Percentiles rank a stretch among this genome's conserved stretches.
phyloP scores from a whole-genome alignment of 129 eudicot species.

The Ambrosia trifida region DNA sequence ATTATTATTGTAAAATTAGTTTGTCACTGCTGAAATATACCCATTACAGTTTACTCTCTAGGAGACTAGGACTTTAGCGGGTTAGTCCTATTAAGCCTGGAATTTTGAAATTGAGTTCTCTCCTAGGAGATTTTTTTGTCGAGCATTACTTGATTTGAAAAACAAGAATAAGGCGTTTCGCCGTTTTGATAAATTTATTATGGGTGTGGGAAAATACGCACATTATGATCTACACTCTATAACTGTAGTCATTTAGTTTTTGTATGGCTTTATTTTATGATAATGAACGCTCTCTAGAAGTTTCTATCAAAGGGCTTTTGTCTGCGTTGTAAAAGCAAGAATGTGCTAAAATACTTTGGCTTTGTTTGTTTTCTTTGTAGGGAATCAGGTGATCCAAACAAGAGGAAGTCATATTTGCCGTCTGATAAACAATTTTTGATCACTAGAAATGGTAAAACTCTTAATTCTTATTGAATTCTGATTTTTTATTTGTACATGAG shows the following conservation, averaged over 20 bases:
- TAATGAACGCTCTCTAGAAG: no score
- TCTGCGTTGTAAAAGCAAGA: no score
- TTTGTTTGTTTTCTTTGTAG: constrained; percentile 28
- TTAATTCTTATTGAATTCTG: neutral
- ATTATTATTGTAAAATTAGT: constrained; percentile 4
- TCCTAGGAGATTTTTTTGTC: neutral
- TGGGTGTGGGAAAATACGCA: neutral
- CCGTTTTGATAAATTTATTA: neutral
- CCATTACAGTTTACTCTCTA: neutral
- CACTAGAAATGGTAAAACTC: constrained; percentile 79
- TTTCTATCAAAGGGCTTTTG: no score
- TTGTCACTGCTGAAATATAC: neutral
- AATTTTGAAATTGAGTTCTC: neutral
- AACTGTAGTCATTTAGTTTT: no score
- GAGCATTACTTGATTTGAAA: neutral
- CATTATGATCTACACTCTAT: neutral
- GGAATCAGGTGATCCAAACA: constrained; percentile 97
- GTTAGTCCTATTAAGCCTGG: neutral
- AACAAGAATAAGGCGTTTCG: neutral
- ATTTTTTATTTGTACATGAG: neutral
- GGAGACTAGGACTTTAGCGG: no score
- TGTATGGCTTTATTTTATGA: no score
- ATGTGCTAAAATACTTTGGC: no score
- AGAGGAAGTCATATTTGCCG: constrained; percentile 90
- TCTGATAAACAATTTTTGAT: constrained; percentile 84